A percentile compares a stretch with the other conserved stretches of the same genome.
Evolutionary conservation across 1,284 basidiomycete species (phyloP).

Genomic region (Rhodotorula mucilaginosa): DNA sequence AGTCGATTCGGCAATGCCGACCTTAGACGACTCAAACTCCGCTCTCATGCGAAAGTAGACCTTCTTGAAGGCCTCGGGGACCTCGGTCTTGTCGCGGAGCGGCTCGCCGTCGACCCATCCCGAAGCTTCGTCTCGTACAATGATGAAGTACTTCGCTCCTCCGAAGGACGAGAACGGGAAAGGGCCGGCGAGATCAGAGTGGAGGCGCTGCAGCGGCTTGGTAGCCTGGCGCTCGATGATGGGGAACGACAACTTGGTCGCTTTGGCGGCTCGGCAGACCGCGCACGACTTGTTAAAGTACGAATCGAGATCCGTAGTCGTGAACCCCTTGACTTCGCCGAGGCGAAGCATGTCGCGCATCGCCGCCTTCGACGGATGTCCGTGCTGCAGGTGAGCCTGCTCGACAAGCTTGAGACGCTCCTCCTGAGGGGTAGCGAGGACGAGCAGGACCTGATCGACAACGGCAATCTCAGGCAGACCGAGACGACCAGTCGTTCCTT

Average conservation of each 20-base stretch:
- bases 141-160: constrained; percentile 1
- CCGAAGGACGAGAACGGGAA: not conserved
- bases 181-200: constrained; percentile 10
- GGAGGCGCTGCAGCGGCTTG: not conserved
- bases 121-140: not conserved
- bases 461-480: not conserved
- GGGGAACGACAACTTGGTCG: not conserved
- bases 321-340: constrained; percentile 1
- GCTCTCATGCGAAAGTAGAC: not conserved
- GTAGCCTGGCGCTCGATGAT: not conserved
- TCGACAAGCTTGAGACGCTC: not conserved
- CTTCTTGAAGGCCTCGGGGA: not conserved
- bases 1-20: not conserved
- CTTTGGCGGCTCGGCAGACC: not conserved
- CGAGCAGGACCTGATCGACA: not conserved
- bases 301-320: not conserved
- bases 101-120: constrained; percentile 7
- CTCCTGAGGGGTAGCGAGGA: not conserved
- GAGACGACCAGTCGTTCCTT: not conserved
- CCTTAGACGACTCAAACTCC: not conserved
- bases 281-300: constrained; percentile 1
- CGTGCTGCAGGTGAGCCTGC: not conserved
- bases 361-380: not conserved
- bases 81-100: not conserved
- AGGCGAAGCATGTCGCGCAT: constrained; percentile 2